Percentiles rank a stretch among this genome's conserved stretches.
phyloP scores from a whole-genome alignment of 225 moss, liverwort and hornwort genomes.

The Straminergon stramineum region DNA sequence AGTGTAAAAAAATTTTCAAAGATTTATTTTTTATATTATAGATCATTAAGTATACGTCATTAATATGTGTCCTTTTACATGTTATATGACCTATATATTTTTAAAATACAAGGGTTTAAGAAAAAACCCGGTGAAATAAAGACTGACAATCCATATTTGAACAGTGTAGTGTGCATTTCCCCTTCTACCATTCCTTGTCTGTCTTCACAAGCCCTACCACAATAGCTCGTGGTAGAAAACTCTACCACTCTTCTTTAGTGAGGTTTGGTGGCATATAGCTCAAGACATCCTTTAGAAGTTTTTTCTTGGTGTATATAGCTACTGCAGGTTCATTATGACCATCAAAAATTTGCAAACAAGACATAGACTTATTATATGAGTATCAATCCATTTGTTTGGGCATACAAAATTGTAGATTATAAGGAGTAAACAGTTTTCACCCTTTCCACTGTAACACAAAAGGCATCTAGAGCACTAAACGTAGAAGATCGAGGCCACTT shows the following conservation, averaged over 20 bases:
- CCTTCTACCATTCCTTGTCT: conserved; percentile 64
- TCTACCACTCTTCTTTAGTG: conserved; percentile 38
- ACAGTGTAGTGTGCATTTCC: no score
- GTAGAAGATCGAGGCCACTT: background rate
- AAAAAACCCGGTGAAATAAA: no score
- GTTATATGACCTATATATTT: no score
- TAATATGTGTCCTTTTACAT: no score
- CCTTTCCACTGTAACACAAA: background rate
- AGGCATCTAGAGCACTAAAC: background rate
- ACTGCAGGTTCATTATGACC: conserved; percentile 59
- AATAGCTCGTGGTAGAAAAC: conserved; percentile 34
- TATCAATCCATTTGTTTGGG: background rate
- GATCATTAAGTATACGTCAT: no score
- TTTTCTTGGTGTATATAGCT: conserved; percentile 48
- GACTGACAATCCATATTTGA: no score
- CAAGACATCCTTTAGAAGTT: conserved; percentile 48
- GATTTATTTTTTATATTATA: no score
- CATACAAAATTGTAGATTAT: background rate
- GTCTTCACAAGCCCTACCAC: conserved; percentile 73
- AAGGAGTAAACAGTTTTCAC: background rate
- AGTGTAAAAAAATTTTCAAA: no score
- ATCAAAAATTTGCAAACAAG: conserved; percentile 29
- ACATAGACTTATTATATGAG: background rate
- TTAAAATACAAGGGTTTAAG: no score
- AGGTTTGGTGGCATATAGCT: conserved; percentile 45